These are phyloP conservation scores for Achaetomiella virescens DNA, from an alignment of 495 filamentous ascomycete genomes.

Conservation along the genomic window DNA sequence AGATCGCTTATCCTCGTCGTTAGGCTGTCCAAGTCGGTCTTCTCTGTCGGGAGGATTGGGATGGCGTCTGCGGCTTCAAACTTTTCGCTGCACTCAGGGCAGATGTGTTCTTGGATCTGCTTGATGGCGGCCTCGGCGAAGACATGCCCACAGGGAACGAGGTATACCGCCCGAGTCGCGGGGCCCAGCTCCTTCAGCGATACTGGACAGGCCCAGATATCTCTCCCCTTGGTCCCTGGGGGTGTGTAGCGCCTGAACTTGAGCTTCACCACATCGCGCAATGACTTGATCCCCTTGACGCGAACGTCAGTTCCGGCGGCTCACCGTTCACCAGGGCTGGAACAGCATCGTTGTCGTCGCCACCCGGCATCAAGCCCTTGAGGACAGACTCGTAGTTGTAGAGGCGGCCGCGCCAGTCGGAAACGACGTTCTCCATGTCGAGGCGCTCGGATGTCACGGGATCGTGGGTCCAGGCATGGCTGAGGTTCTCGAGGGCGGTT, in stretches of 20 bases:
- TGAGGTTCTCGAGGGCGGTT: conserved; percentile 70
- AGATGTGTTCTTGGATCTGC: conserved; percentile 54
- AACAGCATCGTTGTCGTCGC: conserved; percentile 21
- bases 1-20: conserved; percentile 58
- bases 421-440: conserved; percentile 64
- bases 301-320: conserved; percentile 52
- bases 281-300: conserved; percentile 65
- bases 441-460: conserved; percentile 76
- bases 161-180: conserved; percentile 71
- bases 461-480: conserved; percentile 79
- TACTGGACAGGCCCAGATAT: conserved; percentile 74
- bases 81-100: conserved; percentile 64
- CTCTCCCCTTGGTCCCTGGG: conserved; percentile 40
- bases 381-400: conserved; percentile 95
- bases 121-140: conserved; percentile 80
- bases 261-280: conserved; percentile 86
- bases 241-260: conserved; percentile 58
- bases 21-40: conserved; percentile 64
- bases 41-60: conserved; percentile 66
- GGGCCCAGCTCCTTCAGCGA: conserved; percentile 83
- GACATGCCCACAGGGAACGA: conserved; percentile 93
- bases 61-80: conserved; percentile 78
- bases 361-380: conserved; percentile 66
- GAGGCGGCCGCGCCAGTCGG: conserved; percentile 75
- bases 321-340: conserved; percentile 20